Conservation (phyloP, 2,329 filamentous ascomycete genomes). For the Penicillium decumbens region DNA sequence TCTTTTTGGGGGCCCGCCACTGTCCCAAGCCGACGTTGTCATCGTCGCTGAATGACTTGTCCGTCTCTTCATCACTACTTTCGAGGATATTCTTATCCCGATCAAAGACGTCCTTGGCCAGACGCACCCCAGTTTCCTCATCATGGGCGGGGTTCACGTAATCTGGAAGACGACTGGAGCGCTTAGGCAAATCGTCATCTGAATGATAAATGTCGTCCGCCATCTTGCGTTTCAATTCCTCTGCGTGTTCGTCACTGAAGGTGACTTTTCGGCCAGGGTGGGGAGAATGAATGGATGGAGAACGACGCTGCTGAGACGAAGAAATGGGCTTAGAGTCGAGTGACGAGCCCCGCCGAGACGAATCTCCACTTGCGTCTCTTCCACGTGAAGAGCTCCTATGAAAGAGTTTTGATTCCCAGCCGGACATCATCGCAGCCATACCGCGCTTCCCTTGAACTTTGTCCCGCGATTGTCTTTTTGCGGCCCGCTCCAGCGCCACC, state of each 20-base stretch:
- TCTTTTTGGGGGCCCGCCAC: conserved; percentile 26
- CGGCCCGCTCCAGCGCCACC: conserved; percentile 6
- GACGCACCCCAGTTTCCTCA: conserved; percentile 45
- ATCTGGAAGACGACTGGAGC: conserved; percentile 59
- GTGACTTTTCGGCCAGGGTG: conserved; percentile 2
- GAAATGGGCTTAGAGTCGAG: conserved; percentile 35
- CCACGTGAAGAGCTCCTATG: conserved; percentile 35
- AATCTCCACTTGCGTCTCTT: conserved; percentile 37
- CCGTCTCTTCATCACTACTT: conserved; percentile 60
- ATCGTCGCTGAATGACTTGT: conserved; percentile 61
- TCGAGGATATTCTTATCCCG: conserved; percentile 60
- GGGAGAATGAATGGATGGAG: conserved; percentile 38
- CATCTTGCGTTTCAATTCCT: conserved; percentile 61
- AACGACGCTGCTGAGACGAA: conserved; percentile 23
- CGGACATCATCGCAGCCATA: conserved; percentile 48
- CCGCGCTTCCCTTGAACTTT: conserved; percentile 31
- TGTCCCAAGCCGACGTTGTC: conserved; percentile 40
- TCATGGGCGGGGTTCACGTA: conserved; percentile 53
- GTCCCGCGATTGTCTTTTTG: conserved; percentile 11
- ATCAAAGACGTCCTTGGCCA: conserved; percentile 67
- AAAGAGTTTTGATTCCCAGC: conserved; percentile 34
- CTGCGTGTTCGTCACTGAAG: conserved; percentile 41
- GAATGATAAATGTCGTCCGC: conserved; percentile 66
- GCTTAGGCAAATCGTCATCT: conserved; percentile 63
- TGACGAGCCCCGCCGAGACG: conserved; percentile 38